These are phyloP conservation scores for Skeletonema potamos DNA, from an alignment of 108 stramenopile species.

Conservation along the genomic window DNA sequence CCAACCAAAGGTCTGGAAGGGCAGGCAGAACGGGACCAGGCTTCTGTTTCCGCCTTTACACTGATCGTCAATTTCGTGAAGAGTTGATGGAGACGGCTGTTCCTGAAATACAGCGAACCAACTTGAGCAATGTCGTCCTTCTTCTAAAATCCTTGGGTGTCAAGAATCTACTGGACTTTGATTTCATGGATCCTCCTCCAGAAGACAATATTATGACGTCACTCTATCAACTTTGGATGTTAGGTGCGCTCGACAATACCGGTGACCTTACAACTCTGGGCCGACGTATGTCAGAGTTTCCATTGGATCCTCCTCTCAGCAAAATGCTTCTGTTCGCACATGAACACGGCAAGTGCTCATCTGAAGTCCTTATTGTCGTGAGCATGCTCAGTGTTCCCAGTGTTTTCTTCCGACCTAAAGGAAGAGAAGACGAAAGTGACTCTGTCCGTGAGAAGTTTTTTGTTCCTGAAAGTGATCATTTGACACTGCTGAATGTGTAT, in stretches of 20 bases:
- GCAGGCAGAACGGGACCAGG: constrained; percentile 98
- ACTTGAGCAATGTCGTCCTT: constrained; percentile 97
- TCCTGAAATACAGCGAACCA: constrained; percentile 99
- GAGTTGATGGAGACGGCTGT: constrained; percentile 94
- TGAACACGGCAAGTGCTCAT: constrained; percentile 84
- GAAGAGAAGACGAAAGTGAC: constrained; percentile 98
- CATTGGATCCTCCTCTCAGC: constrained; percentile 94
- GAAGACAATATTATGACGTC: constrained; percentile 96
- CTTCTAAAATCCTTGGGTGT: constrained; percentile 97
- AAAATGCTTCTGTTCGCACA: constrained; percentile 97
- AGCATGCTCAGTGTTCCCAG: constrained; percentile 96
- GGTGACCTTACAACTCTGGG: constrained; percentile 92
- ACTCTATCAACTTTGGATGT: constrained; percentile 96
- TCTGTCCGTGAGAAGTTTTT: constrained; percentile 98
- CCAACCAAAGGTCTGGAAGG: constrained; percentile 95
- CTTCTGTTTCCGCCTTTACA: constrained; percentile 96
- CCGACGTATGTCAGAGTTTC: constrained; percentile 96
- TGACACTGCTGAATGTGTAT: constrained; percentile 97
- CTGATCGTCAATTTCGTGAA: constrained; percentile 93
- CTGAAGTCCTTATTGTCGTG: constrained; percentile 94
- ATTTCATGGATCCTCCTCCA: constrained; percentile 99
- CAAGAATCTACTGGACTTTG: constrained; percentile 91
- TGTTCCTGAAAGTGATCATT: constrained; percentile 98
- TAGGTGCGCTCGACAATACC: constrained; percentile 96
- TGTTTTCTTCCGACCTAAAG: constrained; percentile 96